phyloP scores from a whole-genome alignment of 2,329 filamentous ascomycete species.

The Fusarium zealandicum region DNA sequence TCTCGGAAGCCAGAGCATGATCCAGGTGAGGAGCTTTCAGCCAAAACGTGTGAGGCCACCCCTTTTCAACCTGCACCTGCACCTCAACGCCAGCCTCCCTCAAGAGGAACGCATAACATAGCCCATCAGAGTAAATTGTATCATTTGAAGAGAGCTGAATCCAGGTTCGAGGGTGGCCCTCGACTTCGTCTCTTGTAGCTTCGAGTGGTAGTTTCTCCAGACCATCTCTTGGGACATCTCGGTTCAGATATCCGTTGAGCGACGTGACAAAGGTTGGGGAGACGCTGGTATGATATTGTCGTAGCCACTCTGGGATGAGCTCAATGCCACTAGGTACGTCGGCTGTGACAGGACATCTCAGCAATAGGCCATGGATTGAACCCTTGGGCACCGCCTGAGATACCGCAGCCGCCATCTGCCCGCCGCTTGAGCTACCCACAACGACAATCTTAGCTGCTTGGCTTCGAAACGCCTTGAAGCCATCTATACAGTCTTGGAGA shows the following conservation, averaged over 20 bases:
- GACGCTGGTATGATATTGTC: constrained; percentile 50
- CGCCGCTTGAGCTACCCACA: constrained; percentile 57
- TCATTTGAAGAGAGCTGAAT: constrained; percentile 61
- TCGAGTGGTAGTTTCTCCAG: constrained; percentile 53
- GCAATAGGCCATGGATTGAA: constrained; percentile 50
- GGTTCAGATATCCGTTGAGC: constrained; percentile 44
- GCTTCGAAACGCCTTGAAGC: constrained; percentile 39
- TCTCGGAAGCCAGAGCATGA: constrained; percentile 51
- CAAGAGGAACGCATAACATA: constrained; percentile 57
- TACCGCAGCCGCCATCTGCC: constrained; percentile 55
- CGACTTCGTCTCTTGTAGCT: constrained; percentile 40
- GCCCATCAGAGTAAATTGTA: constrained; percentile 58
- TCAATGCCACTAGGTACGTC: constrained; percentile 50
- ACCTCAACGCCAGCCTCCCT: constrained; percentile 50
- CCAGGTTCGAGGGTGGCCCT: constrained; percentile 52
- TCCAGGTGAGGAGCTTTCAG: constrained; percentile 53
- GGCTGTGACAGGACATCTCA: constrained; percentile 58
- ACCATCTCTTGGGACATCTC: constrained; percentile 50
- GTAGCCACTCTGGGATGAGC: constrained; percentile 49
- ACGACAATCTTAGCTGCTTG: constrained; percentile 43
- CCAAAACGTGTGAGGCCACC: constrained; percentile 63
- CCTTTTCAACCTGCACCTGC: constrained; percentile 51
- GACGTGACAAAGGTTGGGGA: constrained; percentile 49
- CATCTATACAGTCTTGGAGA: constrained; percentile 52
- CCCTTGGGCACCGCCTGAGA: constrained; percentile 43